Evolutionary conservation across 2,329 filamentous ascomycete species (phyloP), one percentile per base, ranked within the genome.

Genomic region (Claviceps spartinae): DNA sequence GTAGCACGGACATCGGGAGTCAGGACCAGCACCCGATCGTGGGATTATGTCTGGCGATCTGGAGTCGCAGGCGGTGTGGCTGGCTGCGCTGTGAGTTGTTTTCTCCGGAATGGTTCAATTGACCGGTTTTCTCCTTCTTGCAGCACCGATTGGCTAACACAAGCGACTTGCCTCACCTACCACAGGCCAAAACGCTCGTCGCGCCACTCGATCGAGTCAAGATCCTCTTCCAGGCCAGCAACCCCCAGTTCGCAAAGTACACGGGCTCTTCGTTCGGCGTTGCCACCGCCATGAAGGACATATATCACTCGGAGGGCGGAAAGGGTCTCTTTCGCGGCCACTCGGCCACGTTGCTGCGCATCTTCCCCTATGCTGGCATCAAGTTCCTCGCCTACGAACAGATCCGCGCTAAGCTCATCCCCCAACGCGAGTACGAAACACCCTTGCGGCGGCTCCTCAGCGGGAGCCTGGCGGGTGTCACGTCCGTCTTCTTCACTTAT

Each of bases 311-410:
- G 46, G 86, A 94, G 56, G 93, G 93, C 40, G 58, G 78, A 2
- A 65, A 74, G 11, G 93, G 93, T 1, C 76, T 98, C 6, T 98
- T 89, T 70, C 85, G 93, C 50, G 93, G 93, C 6, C 93, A 98
- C 67, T 96, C 89, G 4, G 93, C 90, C 2, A 98, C 93, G 0
- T 74, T 98, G 2, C 76, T 97, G 50, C 84, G 93, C 57, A 95
- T 98, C 56, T 98, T 97, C 61, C 93, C 93, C 5, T 98, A 98
- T 67, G 93, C 91, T 16, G 91, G 87, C 46, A 95, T 97, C 69
- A 98, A 98, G 64, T 98, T 98, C 63, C 79, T 98, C 43, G 90
- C 91, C 46, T 98, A 98, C 71, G 93, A 98, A 67, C 93, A 98
- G 68, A 88, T 96, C 57, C 86, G 93, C 54, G 81, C 85, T 13